A percentile compares a stretch with the other conserved stretches of the same genome.
These are phyloP conservation scores for Diaporthe ampelina DNA, from an alignment of 2,329 filamentous ascomycete genomes.

Conservation along the genomic window DNA sequence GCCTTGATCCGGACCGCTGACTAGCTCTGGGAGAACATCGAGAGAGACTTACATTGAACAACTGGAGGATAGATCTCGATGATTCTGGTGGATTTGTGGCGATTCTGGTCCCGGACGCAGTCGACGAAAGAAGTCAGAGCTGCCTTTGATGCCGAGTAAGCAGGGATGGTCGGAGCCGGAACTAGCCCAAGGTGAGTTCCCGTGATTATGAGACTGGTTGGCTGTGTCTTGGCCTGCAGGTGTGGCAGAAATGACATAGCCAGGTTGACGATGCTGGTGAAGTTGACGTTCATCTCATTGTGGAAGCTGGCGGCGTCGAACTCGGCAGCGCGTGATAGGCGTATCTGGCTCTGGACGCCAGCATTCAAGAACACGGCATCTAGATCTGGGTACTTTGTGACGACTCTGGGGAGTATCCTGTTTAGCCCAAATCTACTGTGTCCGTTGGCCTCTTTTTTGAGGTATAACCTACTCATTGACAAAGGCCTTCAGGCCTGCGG, in stretches of 20 bases:
- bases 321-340: conserved; percentile 56
- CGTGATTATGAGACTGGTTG: conserved; percentile 47
- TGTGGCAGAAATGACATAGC: conserved; percentile 58
- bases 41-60: conserved; percentile 50
- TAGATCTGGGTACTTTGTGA: conserved; percentile 54
- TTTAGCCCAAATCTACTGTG: neutral
- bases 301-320: conserved; percentile 53
- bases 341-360: conserved; percentile 44
- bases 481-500: conserved; percentile 54
- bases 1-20: neutral
- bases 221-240: conserved; percentile 45
- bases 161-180: conserved; percentile 52
- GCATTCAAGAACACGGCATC: conserved; percentile 58
- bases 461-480: conserved; percentile 26
- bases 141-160: conserved; percentile 61
- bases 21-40: neutral
- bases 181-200: conserved; percentile 57
- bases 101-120: conserved; percentile 52
- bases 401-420: neutral
- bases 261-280: conserved; percentile 55
- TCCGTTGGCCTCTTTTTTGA: neutral
- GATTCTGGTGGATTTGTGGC: conserved; percentile 50
- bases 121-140: conserved; percentile 58
- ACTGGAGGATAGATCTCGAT: conserved; percentile 55
- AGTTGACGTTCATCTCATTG: conserved; percentile 57